Conservation (phyloP, 306 rosid genomes). For the Medicago lupulina region DNA sequence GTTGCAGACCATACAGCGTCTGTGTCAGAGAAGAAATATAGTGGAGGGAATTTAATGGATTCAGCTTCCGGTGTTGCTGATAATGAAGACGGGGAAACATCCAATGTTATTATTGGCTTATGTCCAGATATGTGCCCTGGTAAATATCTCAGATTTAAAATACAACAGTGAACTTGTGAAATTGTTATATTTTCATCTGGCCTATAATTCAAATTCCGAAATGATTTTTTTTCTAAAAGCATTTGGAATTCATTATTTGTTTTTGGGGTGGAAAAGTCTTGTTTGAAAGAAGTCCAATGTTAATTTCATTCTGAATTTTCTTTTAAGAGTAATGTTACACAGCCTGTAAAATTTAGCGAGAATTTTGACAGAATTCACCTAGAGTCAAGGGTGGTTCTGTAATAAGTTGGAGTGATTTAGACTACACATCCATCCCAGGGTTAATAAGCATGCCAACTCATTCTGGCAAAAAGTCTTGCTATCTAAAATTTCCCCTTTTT, state of each 20-base stretch:
- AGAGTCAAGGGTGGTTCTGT: slow-evolving; percentile 6
- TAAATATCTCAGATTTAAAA: slow-evolving; percentile 48
- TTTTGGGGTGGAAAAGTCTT: background rate
- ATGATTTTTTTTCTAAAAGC: slow-evolving; percentile 24
- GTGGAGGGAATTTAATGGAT: slow-evolving; percentile 50
- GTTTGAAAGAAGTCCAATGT: slow-evolving; percentile 27
- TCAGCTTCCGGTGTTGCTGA: slow-evolving; percentile 55
- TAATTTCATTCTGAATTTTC: no score
- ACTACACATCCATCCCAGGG: slow-evolving; percentile 18
- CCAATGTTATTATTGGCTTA: slow-evolving; percentile 71
- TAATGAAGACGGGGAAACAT: slow-evolving; percentile 57
- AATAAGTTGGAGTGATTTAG: slow-evolving; percentile 28
- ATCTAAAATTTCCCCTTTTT: slow-evolving; percentile 31
- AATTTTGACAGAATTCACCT: slow-evolving; percentile 17
- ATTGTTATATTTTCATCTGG: slow-evolving; percentile 36
- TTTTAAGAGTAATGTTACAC: slow-evolving; percentile 9
- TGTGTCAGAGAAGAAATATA: slow-evolving; percentile 54
- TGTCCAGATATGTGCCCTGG: slow-evolving; percentile 99
- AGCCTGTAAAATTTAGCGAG: background rate
- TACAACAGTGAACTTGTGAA: slow-evolving; percentile 41
- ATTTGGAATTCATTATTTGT: slow-evolving; percentile 30
- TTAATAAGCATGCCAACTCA: slow-evolving; percentile 2
- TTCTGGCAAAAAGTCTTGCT: background rate
- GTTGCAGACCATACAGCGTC: slow-evolving; percentile 52
- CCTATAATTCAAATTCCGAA: slow-evolving; percentile 32